Evolutionary conservation across 768 basidiomycete species (phyloP).

Genomic region (Tricholoma hemisulphureum): DNA sequence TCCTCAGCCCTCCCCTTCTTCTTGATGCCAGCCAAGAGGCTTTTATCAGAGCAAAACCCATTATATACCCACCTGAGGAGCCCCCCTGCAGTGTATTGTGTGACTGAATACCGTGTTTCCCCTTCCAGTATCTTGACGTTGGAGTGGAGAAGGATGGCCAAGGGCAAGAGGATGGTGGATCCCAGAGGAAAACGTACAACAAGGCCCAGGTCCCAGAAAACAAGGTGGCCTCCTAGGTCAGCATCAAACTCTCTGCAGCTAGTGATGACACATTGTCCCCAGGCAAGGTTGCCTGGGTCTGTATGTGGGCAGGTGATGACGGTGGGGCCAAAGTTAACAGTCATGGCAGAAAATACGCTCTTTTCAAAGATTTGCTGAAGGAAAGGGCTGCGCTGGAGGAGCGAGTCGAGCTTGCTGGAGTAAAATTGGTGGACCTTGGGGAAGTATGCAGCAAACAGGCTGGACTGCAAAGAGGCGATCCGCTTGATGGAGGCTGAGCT

Average conservation of each 20-base stretch:
- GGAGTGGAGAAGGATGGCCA: not conserved
- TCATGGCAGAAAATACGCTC: not conserved
- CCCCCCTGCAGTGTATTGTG: not conserved
- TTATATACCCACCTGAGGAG: not conserved
- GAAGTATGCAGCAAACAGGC: not conserved
- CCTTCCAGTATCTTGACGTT: not conserved
- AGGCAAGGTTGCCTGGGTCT: not conserved
- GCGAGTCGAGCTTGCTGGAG: not conserved
- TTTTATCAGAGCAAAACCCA: not conserved
- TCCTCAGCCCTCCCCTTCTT: not conserved
- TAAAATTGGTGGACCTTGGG: not conserved
- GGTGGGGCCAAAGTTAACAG: not conserved
- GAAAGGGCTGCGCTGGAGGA: not conserved
- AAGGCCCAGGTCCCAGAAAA: not conserved
- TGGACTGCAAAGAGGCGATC: not conserved
- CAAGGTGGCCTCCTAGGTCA: not conserved
- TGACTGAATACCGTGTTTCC: not conserved
- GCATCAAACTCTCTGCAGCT: not conserved
- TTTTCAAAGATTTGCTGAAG: not conserved
- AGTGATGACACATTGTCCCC: not conserved
- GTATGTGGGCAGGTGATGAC: not conserved
- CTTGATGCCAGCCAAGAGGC: not conserved
- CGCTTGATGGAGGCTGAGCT: not conserved
- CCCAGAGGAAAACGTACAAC: not conserved
- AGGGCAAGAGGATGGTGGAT: not conserved